Conservation (phyloP, 2,329 filamentous ascomycete genomes). For the Pleurostoma richardsiae region DNA sequence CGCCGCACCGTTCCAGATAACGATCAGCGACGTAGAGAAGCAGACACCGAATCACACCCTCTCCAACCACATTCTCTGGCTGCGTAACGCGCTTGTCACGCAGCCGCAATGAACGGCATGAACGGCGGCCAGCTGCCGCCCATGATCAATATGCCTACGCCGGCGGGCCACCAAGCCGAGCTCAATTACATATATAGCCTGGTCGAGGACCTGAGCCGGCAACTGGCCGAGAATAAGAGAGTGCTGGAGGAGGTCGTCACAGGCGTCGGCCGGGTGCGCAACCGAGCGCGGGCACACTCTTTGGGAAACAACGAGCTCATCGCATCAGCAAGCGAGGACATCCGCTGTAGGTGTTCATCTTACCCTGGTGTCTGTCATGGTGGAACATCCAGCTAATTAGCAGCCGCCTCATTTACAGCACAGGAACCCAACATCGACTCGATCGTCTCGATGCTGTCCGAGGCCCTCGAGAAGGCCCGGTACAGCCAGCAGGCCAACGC, state of each 20-base stretch:
- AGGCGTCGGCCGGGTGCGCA: conserved; percentile 57
- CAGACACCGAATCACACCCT: too few species aligned
- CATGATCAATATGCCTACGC: conserved; percentile 49
- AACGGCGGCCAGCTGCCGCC: conserved; percentile 41
- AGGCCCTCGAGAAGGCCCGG: conserved; percentile 58
- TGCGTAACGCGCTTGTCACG: background rate
- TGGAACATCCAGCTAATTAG: conserved; percentile 1
- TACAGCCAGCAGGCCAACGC: conserved; percentile 57
- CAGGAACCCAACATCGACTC: conserved; percentile 57
- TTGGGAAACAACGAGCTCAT: conserved; percentile 56
- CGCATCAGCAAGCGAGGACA: conserved; percentile 46
- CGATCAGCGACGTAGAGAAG: too few species aligned
- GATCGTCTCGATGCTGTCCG: conserved; percentile 55
- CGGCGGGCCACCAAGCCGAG: conserved; percentile 64
- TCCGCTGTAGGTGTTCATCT: conserved; percentile 41
- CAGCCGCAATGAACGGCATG: conserved; percentile 40
- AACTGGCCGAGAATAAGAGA: conserved; percentile 56
- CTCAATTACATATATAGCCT: conserved; percentile 64
- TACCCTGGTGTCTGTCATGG: conserved; percentile 1
- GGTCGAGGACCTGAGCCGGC: conserved; percentile 61
- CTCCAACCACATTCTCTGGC: too few species aligned
- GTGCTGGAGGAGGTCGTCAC: conserved; percentile 60
- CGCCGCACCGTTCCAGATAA: too few species aligned
- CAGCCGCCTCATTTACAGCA: conserved; percentile 27
- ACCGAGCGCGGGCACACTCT: conserved; percentile 45